These are phyloP conservation scores for Hirschfeldia incana DNA, from an alignment of 345 rosid species.

Conservation along the genomic window DNA sequence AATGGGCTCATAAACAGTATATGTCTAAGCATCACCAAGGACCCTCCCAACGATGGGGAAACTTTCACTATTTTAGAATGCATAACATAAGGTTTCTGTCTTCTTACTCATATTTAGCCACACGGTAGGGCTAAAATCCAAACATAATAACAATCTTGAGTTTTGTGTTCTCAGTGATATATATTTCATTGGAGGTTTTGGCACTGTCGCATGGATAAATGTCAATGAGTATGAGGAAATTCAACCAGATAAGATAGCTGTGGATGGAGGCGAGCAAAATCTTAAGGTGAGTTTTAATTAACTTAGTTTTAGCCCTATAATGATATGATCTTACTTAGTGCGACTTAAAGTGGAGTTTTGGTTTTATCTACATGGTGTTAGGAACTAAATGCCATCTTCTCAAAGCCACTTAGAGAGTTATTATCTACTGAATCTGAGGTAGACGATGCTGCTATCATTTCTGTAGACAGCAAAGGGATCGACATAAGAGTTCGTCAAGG, in stretches of 20 bases:
- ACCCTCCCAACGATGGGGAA: conserved; percentile 94
- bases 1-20: conserved; percentile 96
- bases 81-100: conserved; percentile 71
- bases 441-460: conserved; percentile 94
- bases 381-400: conserved; percentile 86
- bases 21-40: conserved; percentile 90
- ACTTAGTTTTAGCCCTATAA: too few species aligned
- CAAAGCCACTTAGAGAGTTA: conserved; percentile 74
- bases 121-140: not conserved
- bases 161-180: conserved; percentile 61
- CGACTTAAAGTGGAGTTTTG: not conserved
- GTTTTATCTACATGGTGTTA: conserved; percentile 24
- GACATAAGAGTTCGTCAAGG: conserved; percentile 95
- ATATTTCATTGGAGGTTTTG: conserved; percentile 98
- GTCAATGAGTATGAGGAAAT: conserved; percentile 80
- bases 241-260: conserved; percentile 92
- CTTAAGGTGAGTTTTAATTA: conserved; percentile 69
- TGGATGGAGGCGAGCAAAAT: conserved; percentile 90
- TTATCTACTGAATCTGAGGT: conserved; percentile 67
- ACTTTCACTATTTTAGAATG: conserved; percentile 95
- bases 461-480: conserved; percentile 92
- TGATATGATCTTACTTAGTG: too few species aligned
- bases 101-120: conserved; percentile 17
- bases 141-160: not conserved
- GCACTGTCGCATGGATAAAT: conserved; percentile 97